Evolutionary conservation across 2,329 filamentous ascomycete species (phyloP).

Genomic region (Trichoderma sp.): DNA sequence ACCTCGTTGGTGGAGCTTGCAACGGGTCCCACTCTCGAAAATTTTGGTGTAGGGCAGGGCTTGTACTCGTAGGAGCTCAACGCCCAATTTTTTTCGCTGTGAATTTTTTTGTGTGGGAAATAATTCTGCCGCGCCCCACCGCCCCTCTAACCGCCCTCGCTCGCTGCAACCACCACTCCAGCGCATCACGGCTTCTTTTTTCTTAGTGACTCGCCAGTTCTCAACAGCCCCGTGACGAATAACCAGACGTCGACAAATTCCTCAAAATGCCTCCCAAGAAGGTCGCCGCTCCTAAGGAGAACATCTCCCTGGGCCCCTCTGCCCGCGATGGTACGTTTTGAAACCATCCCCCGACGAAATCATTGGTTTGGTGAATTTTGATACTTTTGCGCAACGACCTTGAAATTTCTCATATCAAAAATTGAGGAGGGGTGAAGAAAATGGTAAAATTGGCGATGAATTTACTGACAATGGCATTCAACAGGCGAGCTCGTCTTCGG

Average conservation of each 20-base stretch:
- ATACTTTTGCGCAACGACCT: background rate
- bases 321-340: conserved; percentile 76
- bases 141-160: conserved; percentile 28
- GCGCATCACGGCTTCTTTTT: conserved; percentile 28
- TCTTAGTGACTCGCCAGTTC: conserved; percentile 31
- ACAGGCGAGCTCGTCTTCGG: conserved; percentile 95
- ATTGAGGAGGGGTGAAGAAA: background rate
- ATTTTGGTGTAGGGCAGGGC: conserved; percentile 35
- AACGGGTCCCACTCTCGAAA: background rate
- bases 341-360: background rate
- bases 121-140: conserved; percentile 40
- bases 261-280: conserved; percentile 93
- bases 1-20: conserved; percentile 1
- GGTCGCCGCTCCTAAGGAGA: conserved; percentile 87
- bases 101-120: background rate
- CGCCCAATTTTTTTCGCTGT: conserved; percentile 16
- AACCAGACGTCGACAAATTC: conserved; percentile 34
- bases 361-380: background rate
- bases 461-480: conserved; percentile 22
- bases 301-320: conserved; percentile 96
- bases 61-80: conserved; percentile 20
- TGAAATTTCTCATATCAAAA: background rate
- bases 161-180: conserved; percentile 27
- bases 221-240: conserved; percentile 36
- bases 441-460: background rate